A percentile compares a stretch with the other conserved stretches of the same genome.
These are phyloP conservation scores for Plasmodium coatneyi DNA, from an alignment of 169 alveolate species.

Conservation along the genomic window DNA sequence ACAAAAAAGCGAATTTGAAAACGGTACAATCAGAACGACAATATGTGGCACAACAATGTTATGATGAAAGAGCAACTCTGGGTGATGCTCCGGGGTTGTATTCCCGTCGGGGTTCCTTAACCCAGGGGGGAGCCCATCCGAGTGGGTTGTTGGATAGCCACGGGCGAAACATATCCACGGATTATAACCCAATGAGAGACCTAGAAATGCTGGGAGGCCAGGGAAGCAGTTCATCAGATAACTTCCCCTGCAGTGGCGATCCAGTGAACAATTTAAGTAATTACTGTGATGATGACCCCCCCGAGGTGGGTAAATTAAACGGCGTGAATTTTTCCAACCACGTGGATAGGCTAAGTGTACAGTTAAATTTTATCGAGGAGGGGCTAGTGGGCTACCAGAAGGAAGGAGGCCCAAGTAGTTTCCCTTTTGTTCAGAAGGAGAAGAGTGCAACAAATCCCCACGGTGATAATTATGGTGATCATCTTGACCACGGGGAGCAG, in stretches of 20 bases:
- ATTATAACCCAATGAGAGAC: not conserved
- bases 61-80: not conserved
- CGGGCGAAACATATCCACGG: not conserved
- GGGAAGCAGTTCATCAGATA: not conserved
- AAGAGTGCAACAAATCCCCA: too few species aligned
- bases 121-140: not conserved
- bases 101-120: not conserved
- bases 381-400: not conserved
- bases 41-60: not conserved
- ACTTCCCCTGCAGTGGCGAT: not conserved
- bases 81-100: not conserved
- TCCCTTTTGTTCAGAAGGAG: not conserved
- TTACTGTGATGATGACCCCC: not conserved
- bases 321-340: not conserved
- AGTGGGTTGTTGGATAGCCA: not conserved
- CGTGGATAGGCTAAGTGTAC: not conserved
- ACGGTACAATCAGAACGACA: not conserved
- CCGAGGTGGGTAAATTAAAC: not conserved
- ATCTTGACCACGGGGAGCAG: not conserved
- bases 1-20: not conserved
- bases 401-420: not conserved
- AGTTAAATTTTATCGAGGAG: not conserved
- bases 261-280: not conserved
- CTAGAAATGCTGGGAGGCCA: not conserved
- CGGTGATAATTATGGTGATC: not conserved